Evolutionary conservation across 768 basidiomycete genomes (phyloP).

Genomic region (Hemileccinum rubropunctum): DNA sequence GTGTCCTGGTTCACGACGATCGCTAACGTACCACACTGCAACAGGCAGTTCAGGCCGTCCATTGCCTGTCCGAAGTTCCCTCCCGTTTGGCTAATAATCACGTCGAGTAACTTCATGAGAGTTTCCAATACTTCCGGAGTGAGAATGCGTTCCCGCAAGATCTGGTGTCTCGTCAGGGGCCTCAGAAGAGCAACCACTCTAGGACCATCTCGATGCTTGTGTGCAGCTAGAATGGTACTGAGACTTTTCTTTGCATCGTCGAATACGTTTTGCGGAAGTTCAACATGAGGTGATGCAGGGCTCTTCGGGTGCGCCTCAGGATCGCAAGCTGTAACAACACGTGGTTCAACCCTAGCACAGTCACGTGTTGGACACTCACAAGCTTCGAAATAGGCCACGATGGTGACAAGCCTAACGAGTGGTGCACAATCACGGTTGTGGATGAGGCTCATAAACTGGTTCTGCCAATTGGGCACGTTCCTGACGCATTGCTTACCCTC

Average conservation of each 20-base stretch:
- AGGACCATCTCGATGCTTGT: conserved; percentile 16
- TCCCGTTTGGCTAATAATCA: not conserved
- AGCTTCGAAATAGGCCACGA: conserved; percentile 22
- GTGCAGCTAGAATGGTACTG: conserved; percentile 6
- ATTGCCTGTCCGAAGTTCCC: conserved; percentile 19
- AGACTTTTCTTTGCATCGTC: conserved; percentile 17
- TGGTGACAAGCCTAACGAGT: conserved; percentile 20
- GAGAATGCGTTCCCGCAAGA: conserved; percentile 14
- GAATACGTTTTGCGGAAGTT: not conserved
- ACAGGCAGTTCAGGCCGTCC: conserved; percentile 18
- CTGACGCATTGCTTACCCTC: conserved; percentile 22
- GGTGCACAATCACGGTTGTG: conserved; percentile 6
- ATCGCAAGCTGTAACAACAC: conserved; percentile 7
- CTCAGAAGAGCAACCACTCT: conserved; percentile 23
- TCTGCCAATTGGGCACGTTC: conserved; percentile 12
- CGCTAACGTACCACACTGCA: conserved; percentile 15
- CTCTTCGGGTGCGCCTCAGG: not conserved
- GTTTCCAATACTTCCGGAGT: conserved; percentile 8
- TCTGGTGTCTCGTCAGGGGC: conserved; percentile 17
- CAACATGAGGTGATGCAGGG: not conserved
- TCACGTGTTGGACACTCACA: conserved; percentile 4
- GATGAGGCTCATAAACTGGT: conserved; percentile 11
- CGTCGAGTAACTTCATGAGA: conserved; percentile 16
- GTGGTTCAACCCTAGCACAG: not conserved
- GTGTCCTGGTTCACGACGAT: not conserved